Base-by-base conservation (phyloP, 2,329 filamentous ascomycete genomes). In the Hymenoscyphus fructigenus region DNA sequence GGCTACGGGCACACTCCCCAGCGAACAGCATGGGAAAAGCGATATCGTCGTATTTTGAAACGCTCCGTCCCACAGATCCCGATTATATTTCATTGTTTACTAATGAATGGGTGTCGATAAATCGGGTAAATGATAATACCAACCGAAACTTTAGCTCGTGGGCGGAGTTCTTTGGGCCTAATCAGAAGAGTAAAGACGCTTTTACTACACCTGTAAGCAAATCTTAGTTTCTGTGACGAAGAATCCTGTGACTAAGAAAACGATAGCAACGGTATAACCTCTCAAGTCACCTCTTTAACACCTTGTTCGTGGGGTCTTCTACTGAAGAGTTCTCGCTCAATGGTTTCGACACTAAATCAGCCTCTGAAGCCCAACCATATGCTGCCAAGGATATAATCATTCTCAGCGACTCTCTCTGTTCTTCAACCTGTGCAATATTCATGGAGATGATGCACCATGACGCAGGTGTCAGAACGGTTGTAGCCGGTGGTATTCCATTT, bases 341-440 rank as follows among this genome's bases (percentile, higher is more conserved):
- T 62, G 69, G 69, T 14, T 59, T 65, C 2, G 65, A 71, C 61
- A 67, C 68, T 14, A 66, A 70, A 1, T 68, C 71, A 3, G 57
- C 63, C 9, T 69, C 66, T 38, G 61, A 64, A 0, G 20, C 50
- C 4, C 69, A 68, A 50, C 72, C 76, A 1, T 84, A 81, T 69
- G 67, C 74, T 4, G 69, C 76, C 0, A 73, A 80, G 28, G 70
- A 81, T 58, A 79, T 82, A 20, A 67, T 79, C 20, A 69, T 82
- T 34, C 78, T 88, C n/a, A 82, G 83, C 60, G 85, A 88, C 70
- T 85, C 85, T 38, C 80, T 82, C 69, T 88, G 85, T 73, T 82
- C 82, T 26, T 86, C 84, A 0, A 84, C 84, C 2, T 88, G 85
- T 75, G 81, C 83, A 3, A 77, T 86, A 3, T 85, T 86, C 66